These are phyloP conservation scores for Elongisporangium prolatum DNA, from an alignment of 352 stramenopile species.

Conservation along the genomic window DNA sequence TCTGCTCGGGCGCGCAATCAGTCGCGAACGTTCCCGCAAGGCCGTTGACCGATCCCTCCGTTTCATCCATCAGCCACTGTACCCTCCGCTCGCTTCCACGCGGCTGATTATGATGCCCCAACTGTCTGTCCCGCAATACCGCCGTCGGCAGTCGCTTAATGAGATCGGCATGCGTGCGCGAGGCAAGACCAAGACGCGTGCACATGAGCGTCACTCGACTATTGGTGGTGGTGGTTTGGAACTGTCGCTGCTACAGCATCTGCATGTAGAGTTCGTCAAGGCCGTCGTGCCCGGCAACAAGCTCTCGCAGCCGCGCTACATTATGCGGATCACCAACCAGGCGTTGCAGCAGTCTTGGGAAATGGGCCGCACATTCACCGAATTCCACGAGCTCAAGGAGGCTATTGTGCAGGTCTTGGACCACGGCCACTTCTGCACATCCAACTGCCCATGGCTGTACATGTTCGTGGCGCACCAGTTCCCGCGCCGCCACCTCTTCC, in stretches of 20 bases:
- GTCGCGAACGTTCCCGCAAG: not conserved
- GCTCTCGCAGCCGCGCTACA: slow-evolving; percentile 57
- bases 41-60: not conserved
- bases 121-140: not conserved
- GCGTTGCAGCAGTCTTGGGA: slow-evolving; percentile 72
- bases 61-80: not conserved
- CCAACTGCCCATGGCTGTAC: slow-evolving; percentile 83
- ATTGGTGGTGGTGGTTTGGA: slow-evolving; percentile 24
- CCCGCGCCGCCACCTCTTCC: slow-evolving; percentile 68
- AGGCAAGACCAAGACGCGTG: slow-evolving; percentile 13
- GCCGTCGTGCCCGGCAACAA: slow-evolving; percentile 71
- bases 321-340: slow-evolving; percentile 74
- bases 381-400: slow-evolving; percentile 81
- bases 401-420: slow-evolving; percentile 44
- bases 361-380: slow-evolving; percentile 70
- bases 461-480: slow-evolving; percentile 79
- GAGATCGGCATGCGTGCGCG: not conserved
- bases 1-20: not conserved
- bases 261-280: slow-evolving; percentile 81
- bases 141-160: not conserved
- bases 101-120: not conserved
- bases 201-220: slow-evolving; percentile 45
- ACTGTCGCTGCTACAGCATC: slow-evolving; percentile 62
- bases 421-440: slow-evolving; percentile 76
- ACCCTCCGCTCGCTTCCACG: not conserved